Evolutionary conservation across 768 basidiomycete species (phyloP), one percentile per base, ranked within the genome.

Genomic region (Chlorophyllum brunneum): DNA sequence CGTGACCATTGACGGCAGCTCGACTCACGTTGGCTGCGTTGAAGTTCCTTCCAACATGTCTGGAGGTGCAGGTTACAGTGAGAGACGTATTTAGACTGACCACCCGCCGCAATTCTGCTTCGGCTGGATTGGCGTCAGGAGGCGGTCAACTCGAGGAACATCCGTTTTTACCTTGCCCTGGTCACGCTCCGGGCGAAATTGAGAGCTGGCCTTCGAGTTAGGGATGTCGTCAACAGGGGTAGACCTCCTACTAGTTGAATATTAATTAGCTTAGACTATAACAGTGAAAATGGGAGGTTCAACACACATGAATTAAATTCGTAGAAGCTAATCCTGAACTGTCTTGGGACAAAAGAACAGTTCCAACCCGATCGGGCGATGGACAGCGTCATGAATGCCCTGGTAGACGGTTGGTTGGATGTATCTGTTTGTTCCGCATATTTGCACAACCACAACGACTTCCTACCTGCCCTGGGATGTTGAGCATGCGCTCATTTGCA

Each of bases 31-130:
- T 70, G 15, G 83, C 63, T 0, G 79, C 77, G 24, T 72, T 67
- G 65, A 83, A 83, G 59, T 76, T 77, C 75, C 48, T 77, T 78
- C 79, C 79, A 82, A 64, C 81, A 81, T 26, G 78, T 74, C 53
- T 43, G 26, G 11, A 27, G 3, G 18, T 37, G 13, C 18, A 7
- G 36, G 13, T 5, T 16, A 37, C 13, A 18, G 2, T 2, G 16
- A 22, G 20, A 6, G 1, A 18, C 22, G 39, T 18, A 41, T 22
- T 23, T 20, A 3, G 8, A 63, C 57, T 1, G 63, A 75, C 62
- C 77, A 67, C 34, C 66, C 58, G 37, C 72, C 66, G 60, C 76
- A 77, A 52, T 62, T 70, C 69, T 68, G 24, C 6, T 6, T 9
- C 8, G 5, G 4, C n/a, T 18, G 27, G 3, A 10, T 39, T 36